These are phyloP conservation scores for Metschnikowia corniflorae DNA, from an alignment of 805 yeast species.

Conservation along the genomic window DNA sequence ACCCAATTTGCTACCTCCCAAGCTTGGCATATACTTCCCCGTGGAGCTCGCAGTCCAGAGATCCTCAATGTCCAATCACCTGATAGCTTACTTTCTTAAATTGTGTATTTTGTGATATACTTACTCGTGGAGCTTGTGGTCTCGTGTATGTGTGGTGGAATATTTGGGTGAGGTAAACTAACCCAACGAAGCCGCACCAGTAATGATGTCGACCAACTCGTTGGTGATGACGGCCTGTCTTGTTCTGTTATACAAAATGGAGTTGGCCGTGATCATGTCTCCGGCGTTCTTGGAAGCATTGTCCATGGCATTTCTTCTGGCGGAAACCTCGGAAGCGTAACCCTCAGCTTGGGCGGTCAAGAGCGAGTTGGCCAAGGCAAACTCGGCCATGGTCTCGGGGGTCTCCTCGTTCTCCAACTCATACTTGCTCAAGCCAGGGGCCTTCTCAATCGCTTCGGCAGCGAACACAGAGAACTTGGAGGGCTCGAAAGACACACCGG, in stretches of 20 bases:
- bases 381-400: constrained; percentile 75
- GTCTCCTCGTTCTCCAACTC: constrained; percentile 67
- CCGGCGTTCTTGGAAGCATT: constrained; percentile 99
- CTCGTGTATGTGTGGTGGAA: neutral
- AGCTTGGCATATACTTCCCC: too few species aligned
- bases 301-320: constrained; percentile 99
- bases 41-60: too few species aligned
- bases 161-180: constrained; percentile 33
- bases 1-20: too few species aligned
- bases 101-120: neutral
- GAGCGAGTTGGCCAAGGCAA: constrained; percentile 85
- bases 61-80: neutral
- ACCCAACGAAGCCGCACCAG: constrained; percentile 99
- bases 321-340: constrained; percentile 95
- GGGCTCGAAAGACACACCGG: constrained; percentile 91
- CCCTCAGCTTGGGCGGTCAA: constrained; percentile 95
- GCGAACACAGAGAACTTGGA: constrained; percentile 61
- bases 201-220: constrained; percentile 98
- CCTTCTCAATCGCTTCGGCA: constrained; percentile 67
- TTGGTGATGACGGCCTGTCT: constrained; percentile 40
- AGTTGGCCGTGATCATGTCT: constrained; percentile 95
- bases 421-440: constrained; percentile 82
- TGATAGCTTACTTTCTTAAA: neutral
- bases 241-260: constrained; percentile 93
- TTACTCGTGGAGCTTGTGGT: neutral